Evolutionary conservation across 2,329 filamentous ascomycete species (phyloP).

Genomic region (Cordyceps sp.): DNA sequence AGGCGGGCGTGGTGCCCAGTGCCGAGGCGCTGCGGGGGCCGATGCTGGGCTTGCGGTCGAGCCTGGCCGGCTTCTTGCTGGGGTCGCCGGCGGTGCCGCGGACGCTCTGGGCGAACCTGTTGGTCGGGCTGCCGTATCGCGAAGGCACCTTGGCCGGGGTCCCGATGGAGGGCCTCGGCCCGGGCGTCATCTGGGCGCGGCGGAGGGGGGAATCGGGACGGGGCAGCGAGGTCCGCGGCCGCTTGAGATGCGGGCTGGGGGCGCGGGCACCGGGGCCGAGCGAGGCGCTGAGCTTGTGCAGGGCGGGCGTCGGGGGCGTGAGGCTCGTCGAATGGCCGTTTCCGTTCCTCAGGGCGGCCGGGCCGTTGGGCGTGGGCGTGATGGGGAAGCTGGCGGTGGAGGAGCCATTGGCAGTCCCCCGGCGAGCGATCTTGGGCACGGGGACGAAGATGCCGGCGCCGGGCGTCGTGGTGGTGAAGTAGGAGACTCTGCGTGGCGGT

Average conservation of each 20-base stretch:
- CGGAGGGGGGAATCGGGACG: slow-evolving; percentile 77
- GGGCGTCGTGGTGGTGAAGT: slow-evolving; percentile 64
- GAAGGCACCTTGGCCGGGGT: slow-evolving; percentile 21
- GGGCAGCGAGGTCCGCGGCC: slow-evolving; percentile 59
- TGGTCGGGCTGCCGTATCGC: slow-evolving; percentile 26
- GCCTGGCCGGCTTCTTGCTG: slow-evolving; percentile 32
- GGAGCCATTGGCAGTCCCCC: slow-evolving; percentile 35
- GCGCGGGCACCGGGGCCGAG: slow-evolving; percentile 55
- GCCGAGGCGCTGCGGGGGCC: slow-evolving; percentile 44
- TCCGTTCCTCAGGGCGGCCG: slow-evolving; percentile 33
- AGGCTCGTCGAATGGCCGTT: slow-evolving; percentile 41
- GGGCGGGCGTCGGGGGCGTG: slow-evolving; percentile 46
- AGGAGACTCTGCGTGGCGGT: slow-evolving; percentile 36
- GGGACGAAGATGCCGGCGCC: slow-evolving; percentile 91
- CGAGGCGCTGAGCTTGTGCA: slow-evolving; percentile 78
- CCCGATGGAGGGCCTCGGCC: slow-evolving; percentile 35
- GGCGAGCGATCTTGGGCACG: slow-evolving; percentile 59
- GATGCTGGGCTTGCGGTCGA: slow-evolving; percentile 32
- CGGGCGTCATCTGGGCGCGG: slow-evolving; percentile 47
- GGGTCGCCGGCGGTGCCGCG: slow-evolving; percentile 45
- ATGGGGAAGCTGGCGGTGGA: slow-evolving; percentile 38
- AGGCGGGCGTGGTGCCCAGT: slow-evolving; percentile 31
- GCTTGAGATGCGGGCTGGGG: slow-evolving; percentile 56
- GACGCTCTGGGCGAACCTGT: slow-evolving; percentile 47
- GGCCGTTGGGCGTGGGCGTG: slow-evolving; percentile 52